These are phyloP conservation scores for Exobasidium cylindrosporum DNA, from an alignment of 1,284 basidiomycete genomes.

Conservation along the genomic window DNA sequence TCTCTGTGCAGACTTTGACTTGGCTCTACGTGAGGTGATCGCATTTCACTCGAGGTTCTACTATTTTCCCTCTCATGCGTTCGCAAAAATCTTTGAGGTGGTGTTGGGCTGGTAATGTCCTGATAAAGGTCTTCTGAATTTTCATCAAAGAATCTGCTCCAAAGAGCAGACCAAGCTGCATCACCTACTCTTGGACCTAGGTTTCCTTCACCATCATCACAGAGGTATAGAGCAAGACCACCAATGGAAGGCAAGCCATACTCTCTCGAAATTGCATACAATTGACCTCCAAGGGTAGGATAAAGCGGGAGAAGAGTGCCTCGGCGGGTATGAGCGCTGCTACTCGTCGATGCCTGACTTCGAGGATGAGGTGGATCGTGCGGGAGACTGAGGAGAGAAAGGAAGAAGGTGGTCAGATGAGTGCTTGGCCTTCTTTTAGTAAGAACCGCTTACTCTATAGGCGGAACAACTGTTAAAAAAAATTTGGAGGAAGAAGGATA, in stretches of 20 bases:
- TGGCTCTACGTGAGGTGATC: neutral
- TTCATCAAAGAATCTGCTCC: slow-evolving; percentile 45
- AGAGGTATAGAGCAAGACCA: slow-evolving; percentile 45
- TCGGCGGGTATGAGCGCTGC: slow-evolving; percentile 24
- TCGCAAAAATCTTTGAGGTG: neutral
- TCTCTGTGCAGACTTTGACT: neutral
- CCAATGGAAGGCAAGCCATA: slow-evolving; percentile 50
- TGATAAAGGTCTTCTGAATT: slow-evolving; percentile 6
- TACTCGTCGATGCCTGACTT: slow-evolving; percentile 1
- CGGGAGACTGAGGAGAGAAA: slow-evolving; percentile 18
- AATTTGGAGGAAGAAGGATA: slow-evolving; percentile 26
- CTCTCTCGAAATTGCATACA: slow-evolving; percentile 52
- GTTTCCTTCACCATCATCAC: slow-evolving; percentile 46
- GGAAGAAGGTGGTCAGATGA: neutral
- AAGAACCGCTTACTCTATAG: slow-evolving; percentile 20
- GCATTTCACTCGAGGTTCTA: neutral
- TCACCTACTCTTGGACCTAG: slow-evolving; percentile 50
- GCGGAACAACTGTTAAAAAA: slow-evolving; percentile 42
- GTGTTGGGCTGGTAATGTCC: neutral
- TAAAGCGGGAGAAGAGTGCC: slow-evolving; percentile 50
- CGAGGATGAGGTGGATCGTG: slow-evolving; percentile 23
- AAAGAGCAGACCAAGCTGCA: slow-evolving; percentile 45
- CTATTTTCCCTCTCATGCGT: slow-evolving; percentile 1
- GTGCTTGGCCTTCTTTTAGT: too few relatives aligned
- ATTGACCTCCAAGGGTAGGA: slow-evolving; percentile 49